Evolutionary conservation across 164 flowering plant genomes (phyloP).

Genomic region (Magnolia changhungtana): DNA sequence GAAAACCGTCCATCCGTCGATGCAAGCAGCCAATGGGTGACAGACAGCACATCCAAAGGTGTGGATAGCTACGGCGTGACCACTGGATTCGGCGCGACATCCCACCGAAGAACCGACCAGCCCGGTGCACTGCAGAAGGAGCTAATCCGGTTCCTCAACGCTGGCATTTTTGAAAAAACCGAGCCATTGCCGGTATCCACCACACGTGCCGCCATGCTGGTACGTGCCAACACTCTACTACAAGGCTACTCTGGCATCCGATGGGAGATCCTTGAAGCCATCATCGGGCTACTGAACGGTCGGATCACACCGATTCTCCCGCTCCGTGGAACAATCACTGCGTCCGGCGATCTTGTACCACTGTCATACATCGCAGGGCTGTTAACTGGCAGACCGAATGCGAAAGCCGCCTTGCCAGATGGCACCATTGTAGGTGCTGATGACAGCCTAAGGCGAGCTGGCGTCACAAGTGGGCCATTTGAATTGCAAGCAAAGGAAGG

Average conservation of each 20-base stretch:
- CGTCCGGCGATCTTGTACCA: conserved; percentile 44
- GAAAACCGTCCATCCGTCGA: not conserved
- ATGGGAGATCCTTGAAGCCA: conserved; percentile 28
- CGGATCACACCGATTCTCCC: conserved; percentile 30
- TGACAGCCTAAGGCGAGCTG: conserved; percentile 30
- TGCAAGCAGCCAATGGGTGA: conserved; percentile 12
- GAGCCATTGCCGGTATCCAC: conserved; percentile 8
- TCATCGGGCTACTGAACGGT: conserved; percentile 22
- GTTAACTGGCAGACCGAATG: conserved; percentile 33
- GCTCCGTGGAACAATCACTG: conserved; percentile 39
- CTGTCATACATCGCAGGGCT: conserved; percentile 44
- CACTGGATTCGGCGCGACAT: conserved; percentile 16
- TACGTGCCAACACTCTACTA: conserved; percentile 30
- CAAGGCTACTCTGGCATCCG: conserved; percentile 44
- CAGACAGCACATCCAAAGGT: conserved; percentile 8
- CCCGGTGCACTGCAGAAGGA: conserved; percentile 13
- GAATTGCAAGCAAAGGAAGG: conserved; percentile 42
- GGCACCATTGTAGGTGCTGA: conserved; percentile 23
- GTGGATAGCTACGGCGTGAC: conserved; percentile 14
- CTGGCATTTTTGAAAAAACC: conserved; percentile 1
- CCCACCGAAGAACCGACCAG: conserved; percentile 14
- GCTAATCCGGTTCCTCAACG: conserved; percentile 16
- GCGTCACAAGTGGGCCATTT: conserved; percentile 24
- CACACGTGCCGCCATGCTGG: conserved; percentile 39
- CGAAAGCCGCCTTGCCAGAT: conserved; percentile 17